phyloP scores from a whole-genome alignment of 352 stramenopile species.

The Globisporangium parvum region DNA sequence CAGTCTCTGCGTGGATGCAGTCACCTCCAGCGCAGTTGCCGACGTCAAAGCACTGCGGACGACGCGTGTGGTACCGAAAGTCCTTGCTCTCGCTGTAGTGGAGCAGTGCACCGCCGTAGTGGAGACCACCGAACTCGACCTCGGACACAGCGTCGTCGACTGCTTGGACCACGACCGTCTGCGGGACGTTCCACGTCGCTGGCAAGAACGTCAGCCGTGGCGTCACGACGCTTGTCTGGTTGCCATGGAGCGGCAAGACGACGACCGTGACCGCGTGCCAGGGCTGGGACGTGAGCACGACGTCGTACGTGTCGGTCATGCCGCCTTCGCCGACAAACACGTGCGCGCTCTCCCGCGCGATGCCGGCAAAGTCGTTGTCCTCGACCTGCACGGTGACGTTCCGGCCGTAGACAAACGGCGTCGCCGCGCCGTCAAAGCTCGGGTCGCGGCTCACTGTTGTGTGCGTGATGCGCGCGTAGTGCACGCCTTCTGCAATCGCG shows the following conservation, averaged over 20 bases:
- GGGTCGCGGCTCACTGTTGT: conserved; percentile 34
- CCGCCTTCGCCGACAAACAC: conserved; percentile 58
- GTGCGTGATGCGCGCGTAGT: conserved; percentile 59
- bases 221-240: conserved; percentile 31
- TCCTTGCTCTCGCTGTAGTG: conserved; percentile 57
- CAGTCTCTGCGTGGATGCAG: conserved; percentile 23
- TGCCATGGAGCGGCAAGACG: conserved; percentile 32
- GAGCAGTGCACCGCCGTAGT: conserved; percentile 44
- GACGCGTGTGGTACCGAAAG: conserved; percentile 52
- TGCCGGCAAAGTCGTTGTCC: conserved; percentile 54
- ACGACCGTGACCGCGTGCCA: conserved; percentile 52
- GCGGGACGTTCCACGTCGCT: conserved; percentile 40
- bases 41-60: conserved; percentile 57
- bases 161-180: conserved; percentile 35
- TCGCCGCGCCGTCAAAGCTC: conserved; percentile 41
- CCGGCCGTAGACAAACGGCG: conserved; percentile 54
- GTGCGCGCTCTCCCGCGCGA: conserved; percentile 47
- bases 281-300: conserved; percentile 47
- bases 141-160: conserved; percentile 58
- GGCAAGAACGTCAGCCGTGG: conserved; percentile 32
- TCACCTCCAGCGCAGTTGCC: conserved; percentile 32
- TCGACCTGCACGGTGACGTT: conserved; percentile 62
- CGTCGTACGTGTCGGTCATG: conserved; percentile 41
- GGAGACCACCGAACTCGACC: conserved; percentile 51
- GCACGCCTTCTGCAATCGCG: conserved; percentile 41